Percentiles rank a stretch among this genome's conserved stretches.
Conservation (phyloP, 768 basidiomycete species). For the Naganishia friedmannii region DNA sequence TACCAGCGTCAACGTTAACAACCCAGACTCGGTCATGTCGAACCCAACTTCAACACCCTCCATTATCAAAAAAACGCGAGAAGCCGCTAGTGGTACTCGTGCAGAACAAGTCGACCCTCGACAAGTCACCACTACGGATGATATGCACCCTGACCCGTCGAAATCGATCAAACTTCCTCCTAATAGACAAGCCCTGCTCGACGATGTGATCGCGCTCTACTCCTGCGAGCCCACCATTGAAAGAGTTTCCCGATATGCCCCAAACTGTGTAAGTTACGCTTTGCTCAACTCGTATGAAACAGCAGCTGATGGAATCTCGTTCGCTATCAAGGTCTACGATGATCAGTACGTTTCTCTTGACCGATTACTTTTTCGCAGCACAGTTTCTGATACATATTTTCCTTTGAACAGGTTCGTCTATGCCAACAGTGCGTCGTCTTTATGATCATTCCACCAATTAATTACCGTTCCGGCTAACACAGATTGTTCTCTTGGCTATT, state of each 20-base stretch:
- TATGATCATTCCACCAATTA: too few relatives aligned
- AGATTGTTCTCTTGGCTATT: not conserved
- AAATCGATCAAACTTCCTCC: constrained; percentile 53
- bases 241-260: constrained; percentile 53
- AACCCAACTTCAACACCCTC: constrained; percentile 38
- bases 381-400: not conserved
- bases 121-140: constrained; percentile 50
- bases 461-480: not conserved
- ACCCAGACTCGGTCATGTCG: not conserved
- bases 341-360: constrained; percentile 42
- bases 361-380: not conserved
- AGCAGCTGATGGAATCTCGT: not conserved
- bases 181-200: constrained; percentile 53
- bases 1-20: not conserved
- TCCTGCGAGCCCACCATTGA: constrained; percentile 54
- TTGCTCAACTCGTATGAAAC: not conserved
- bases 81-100: constrained; percentile 47
- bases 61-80: constrained; percentile 41
- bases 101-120: constrained; percentile 54
- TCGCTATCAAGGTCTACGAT: constrained; percentile 32
- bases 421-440: constrained; percentile 41
- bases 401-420: constrained; percentile 46
- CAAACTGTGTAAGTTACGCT: constrained; percentile 14
- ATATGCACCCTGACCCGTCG: constrained; percentile 52
- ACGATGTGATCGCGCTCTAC: constrained; percentile 55